phyloP scores from a whole-genome alignment of 768 basidiomycete genomes.

The Leccinum fibrillosum region DNA sequence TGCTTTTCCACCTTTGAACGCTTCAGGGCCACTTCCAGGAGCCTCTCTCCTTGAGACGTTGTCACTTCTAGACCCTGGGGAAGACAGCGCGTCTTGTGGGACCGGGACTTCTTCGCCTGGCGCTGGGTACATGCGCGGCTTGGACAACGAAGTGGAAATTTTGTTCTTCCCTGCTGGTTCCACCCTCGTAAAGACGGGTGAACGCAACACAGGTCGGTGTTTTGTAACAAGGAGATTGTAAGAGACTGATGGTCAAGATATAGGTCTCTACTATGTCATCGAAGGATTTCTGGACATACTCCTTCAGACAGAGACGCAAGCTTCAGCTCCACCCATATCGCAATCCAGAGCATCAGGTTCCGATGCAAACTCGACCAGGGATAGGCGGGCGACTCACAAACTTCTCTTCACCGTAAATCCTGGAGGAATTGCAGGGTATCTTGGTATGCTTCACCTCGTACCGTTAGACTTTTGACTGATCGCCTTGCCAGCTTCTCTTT shows the following conservation, averaged over 20 bases:
- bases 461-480: background rate
- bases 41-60: conserved; percentile 71
- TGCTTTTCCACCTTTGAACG: conserved; percentile 48
- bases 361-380: conserved; percentile 34
- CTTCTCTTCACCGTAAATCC: conserved; percentile 93
- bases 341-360: conserved; percentile 20
- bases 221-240: background rate
- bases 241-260: conserved; percentile 19
- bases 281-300: conserved; percentile 95
- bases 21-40: conserved; percentile 32
- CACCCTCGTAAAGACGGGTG: conserved; percentile 83
- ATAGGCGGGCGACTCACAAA: conserved; percentile 46
- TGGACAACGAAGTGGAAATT: conserved; percentile 97
- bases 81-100: conserved; percentile 63
- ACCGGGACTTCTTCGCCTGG: conserved; percentile 55
- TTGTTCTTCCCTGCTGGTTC: conserved; percentile 88
- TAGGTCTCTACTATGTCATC: conserved; percentile 90
- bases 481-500: conserved; percentile 66
- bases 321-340: conserved; percentile 3
- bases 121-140: conserved; percentile 65
- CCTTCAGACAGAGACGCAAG: conserved; percentile 44
- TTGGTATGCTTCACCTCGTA: conserved; percentile 50
- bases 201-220: conserved; percentile 74
- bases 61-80: conserved; percentile 66
- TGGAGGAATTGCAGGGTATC: conserved; percentile 96